Evolutionary conservation across 495 filamentous ascomycete genomes (phyloP), one percentile per base, ranked within the genome.

Genomic region (Daldinia vernicosa): DNA sequence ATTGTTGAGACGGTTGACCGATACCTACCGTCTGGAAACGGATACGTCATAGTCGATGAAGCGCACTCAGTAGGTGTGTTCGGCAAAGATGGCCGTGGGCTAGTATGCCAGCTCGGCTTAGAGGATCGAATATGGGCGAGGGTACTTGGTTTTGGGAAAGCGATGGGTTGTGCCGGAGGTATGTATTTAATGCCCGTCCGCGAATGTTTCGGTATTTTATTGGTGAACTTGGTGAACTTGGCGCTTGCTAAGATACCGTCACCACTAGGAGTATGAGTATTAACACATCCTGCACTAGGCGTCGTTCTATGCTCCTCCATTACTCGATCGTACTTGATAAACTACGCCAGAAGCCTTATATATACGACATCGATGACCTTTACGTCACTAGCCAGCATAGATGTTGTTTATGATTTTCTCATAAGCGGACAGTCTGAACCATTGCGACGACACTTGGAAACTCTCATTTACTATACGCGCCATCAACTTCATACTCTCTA

Each of bases 91-190:
- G 92, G 92, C 0, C 81, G 86, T 1, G 92, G 92, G 0, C 78
- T 93, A 4, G 91, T 94, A 0, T 88, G 87, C 74, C 81, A 86
- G 28, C 77, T 92, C 14, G 90, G 88, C 0, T 70, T 94, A n/a
- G 87, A 94, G 74, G 74, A 88, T 11, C 80, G 82, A 24, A 83
- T 94, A 40, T 90, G 90, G 80, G 87, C 91, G 4, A 77, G 92
- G 24, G 81, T 93, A 12, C 86, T 93, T 76, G 92, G 90, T 0
- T 94, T 93, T 81, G 91, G 92, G 4, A 95, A 94, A 74, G 89
- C 90, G 2, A 76, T 95, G 66, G 89, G 86, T 15, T 89, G 89
- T 67, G 85, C 89, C 52, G 92, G 92, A 77, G 92, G 90, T 92
- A 81, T 67, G 83, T 80, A 24, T 61, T 59, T n/a, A 27, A 26